Evolutionary conservation across 2,329 filamentous ascomycete genomes (phyloP).

Genomic region (Aspergillus japonicus): DNA sequence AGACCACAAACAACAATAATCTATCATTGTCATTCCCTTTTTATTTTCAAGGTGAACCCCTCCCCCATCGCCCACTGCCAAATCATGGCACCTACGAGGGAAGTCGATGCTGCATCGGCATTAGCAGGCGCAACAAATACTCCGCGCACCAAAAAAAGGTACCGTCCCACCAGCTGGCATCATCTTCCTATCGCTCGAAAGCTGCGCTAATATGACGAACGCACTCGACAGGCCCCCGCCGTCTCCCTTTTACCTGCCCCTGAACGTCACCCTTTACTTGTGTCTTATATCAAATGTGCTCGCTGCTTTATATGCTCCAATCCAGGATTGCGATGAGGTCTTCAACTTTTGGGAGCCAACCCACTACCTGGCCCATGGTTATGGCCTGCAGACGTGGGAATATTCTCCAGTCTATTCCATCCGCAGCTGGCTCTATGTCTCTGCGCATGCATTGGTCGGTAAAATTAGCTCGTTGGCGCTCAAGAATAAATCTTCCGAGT

Average conservation of each 20-base stretch:
- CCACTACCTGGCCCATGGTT: slow-evolving; percentile 89
- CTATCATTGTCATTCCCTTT: neutral
- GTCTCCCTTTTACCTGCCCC: slow-evolving; percentile 61
- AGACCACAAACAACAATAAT: neutral
- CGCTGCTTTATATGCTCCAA: slow-evolving; percentile 80
- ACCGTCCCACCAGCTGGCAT: slow-evolving; percentile 13
- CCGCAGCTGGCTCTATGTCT: slow-evolving; percentile 89
- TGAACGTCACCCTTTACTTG: slow-evolving; percentile 75
- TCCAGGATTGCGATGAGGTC: slow-evolving; percentile 97
- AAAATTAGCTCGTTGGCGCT: slow-evolving; percentile 61
- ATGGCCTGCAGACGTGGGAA: slow-evolving; percentile 96
- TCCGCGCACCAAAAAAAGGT: slow-evolving; percentile 30
- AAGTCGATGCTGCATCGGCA: slow-evolving; percentile 9
- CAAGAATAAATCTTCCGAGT: slow-evolving; percentile 60
- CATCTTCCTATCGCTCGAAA: slow-evolving; percentile 1
- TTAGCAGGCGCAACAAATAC: slow-evolving; percentile 3
- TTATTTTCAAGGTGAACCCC: neutral
- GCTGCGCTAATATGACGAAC: neutral
- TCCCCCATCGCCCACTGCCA: neutral
- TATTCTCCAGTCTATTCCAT: slow-evolving; percentile 95
- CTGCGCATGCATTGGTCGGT: slow-evolving; percentile 71
- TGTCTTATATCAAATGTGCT: slow-evolving; percentile 72
- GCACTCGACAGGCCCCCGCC: slow-evolving; percentile 28
- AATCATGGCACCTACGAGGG: slow-evolving; percentile 21
- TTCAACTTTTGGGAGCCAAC: slow-evolving; percentile 99